Evolutionary conservation across 768 basidiomycete species (phyloP), one percentile per base, ranked within the genome.

Genomic region (Lactarius indigo): DNA sequence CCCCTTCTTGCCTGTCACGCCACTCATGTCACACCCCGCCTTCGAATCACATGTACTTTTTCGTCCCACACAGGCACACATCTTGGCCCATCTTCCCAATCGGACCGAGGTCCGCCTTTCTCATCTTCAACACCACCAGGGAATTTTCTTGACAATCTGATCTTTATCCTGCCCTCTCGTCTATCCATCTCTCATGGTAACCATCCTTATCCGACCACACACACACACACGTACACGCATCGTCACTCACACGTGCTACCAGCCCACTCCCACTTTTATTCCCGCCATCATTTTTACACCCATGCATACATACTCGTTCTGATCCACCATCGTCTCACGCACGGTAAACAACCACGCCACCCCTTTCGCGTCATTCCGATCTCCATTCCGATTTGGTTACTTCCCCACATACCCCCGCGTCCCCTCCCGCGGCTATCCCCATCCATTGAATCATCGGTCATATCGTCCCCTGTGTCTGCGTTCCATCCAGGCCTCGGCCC

Each of bases 321-420:
- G 57, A 64, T 59, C 57, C 26, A 9, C 5, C 61, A 10, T 62
- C 56, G 57, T 66, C 37, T 54, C 54, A 52, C 61, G 44, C 42
- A 35, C 26, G 5, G 7, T 28, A 35, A 42, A 42, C 55, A 57
- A 15, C 41, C 42, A 57, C 15, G 23, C 56, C 31, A 15, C 50
- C 13, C 41, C 56, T 5, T 57, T 26, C 61, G 60, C 60, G 65
- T 63, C 66, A 67, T 63, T 64, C 57, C 65, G 61, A 58, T 66
- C 65, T 37, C 47, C 41, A 58, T 63, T 59, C 57, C 61, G 58
- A 59, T 63, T 67, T 57, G 65, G 61, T 42, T 63, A 37, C 66
- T 67, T 67, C 66, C 66, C 66, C 66, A 67, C 66, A 57, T 28
- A 61, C 61, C 62, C 64, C 66, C 66, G 61, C 66, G 66, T 67